phyloP scores from a whole-genome alignment of 2,329 filamentous ascomycete genomes.

The Hysterium pulicare region DNA sequence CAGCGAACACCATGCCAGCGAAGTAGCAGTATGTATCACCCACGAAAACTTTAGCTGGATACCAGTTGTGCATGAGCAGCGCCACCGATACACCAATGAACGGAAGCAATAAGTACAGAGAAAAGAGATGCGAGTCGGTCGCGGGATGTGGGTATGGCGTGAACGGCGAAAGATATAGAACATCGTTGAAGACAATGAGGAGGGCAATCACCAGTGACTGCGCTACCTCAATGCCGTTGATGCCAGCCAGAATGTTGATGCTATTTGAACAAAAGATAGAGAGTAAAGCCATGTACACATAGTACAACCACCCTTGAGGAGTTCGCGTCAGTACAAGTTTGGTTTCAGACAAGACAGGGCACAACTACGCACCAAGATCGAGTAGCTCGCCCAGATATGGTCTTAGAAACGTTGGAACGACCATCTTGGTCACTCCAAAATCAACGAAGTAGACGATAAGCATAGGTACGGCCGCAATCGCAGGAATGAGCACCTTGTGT shows the following conservation, averaged over 20 bases:
- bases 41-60: constrained; percentile 90
- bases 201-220: constrained; percentile 89
- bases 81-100: constrained; percentile 91
- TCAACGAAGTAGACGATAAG: constrained; percentile 98
- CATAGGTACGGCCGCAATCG: constrained; percentile 87
- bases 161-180: constrained; percentile 72
- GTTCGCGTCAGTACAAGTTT: neutral
- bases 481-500: constrained; percentile 97
- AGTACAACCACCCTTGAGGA: constrained; percentile 61
- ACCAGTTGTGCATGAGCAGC: constrained; percentile 90
- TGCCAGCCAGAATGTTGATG: constrained; percentile 99
- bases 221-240: constrained; percentile 95
- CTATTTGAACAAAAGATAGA: constrained; percentile 98
- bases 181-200: constrained; percentile 81
- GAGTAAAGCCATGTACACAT: constrained; percentile 92
- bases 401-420: constrained; percentile 81
- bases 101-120: constrained; percentile 87
- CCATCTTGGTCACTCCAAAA: constrained; percentile 93
- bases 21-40: constrained; percentile 99
- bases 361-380: constrained; percentile 57
- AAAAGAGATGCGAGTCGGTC: constrained; percentile 93
- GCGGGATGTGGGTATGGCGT: constrained; percentile 84
- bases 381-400: constrained; percentile 81
- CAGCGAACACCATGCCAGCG: constrained; percentile 97
- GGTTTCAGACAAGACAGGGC: neutral